These are phyloP conservation scores for Lineolata rhizophorae DNA, from an alignment of 495 filamentous ascomycete species.

Conservation along the genomic window DNA sequence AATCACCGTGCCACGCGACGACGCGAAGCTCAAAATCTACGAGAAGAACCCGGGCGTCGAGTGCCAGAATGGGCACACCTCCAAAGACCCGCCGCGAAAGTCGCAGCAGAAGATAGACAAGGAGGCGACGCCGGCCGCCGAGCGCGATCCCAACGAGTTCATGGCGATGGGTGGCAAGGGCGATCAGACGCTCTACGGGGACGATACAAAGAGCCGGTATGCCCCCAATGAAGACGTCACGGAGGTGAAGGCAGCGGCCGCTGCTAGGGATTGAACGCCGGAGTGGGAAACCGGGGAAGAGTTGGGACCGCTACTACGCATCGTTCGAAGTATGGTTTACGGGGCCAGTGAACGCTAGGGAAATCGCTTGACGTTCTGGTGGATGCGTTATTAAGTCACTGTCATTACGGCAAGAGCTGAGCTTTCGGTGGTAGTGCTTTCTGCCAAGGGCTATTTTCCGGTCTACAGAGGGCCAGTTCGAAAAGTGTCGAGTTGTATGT, in stretches of 20 bases:
- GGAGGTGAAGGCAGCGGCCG: background rate
- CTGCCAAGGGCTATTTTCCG: no score
- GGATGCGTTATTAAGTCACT: no score
- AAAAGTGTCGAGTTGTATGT: no score
- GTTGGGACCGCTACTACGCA: no score
- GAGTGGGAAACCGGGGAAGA: no score
- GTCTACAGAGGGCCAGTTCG: no score
- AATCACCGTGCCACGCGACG: conserved; percentile 27
- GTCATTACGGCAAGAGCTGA: no score
- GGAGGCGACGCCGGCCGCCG: conserved; percentile 40
- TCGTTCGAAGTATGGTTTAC: no score
- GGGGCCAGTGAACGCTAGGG: no score
- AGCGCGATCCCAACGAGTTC: conserved; percentile 51
- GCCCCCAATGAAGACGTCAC: conserved; percentile 7
- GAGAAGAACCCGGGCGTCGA: conserved; percentile 40
- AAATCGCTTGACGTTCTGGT: no score
- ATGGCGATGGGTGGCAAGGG: conserved; percentile 63
- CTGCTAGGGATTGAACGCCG: no score
- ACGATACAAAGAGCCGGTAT: conserved; percentile 31
- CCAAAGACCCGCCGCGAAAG: background rate
- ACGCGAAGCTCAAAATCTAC: conserved; percentile 49
- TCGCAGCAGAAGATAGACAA: conserved; percentile 10
- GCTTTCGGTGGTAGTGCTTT: no score
- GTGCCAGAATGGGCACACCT: conserved; percentile 5
- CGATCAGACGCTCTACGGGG: conserved; percentile 51